Evolutionary conservation across 2,329 filamentous ascomycete genomes (phyloP).

Genomic region (Ophiosphaerella narmari): DNA sequence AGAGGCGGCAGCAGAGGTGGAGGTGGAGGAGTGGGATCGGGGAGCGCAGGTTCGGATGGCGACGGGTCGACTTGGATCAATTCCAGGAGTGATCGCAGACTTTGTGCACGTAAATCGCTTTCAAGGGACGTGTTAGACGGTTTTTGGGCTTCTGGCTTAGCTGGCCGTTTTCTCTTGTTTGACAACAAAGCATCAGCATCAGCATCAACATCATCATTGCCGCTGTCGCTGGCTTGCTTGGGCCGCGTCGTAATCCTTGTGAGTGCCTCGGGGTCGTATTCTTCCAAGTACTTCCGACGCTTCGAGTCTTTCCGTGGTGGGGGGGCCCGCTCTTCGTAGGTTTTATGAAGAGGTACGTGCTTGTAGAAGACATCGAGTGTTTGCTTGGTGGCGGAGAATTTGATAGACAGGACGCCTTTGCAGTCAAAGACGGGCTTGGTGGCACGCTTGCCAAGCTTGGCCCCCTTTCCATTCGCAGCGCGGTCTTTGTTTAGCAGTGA

Average conservation of each 20-base stretch:
- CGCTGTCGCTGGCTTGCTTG: constrained; percentile 22
- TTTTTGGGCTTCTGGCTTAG: constrained; percentile 26
- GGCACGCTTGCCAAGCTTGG: constrained; percentile 43
- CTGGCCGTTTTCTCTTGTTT: constrained; percentile 34
- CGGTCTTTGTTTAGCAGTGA: constrained; percentile 57
- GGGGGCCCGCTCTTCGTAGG: constrained; percentile 51
- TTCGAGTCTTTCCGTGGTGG: constrained; percentile 48
- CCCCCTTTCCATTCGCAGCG: constrained; percentile 51
- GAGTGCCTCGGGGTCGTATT: constrained; percentile 41
- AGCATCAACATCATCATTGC: constrained; percentile 19
- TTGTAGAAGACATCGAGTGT: constrained; percentile 53
- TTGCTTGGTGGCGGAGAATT: constrained; percentile 51
- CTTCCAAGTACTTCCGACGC: constrained; percentile 41
- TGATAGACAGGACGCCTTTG: constrained; percentile 53
- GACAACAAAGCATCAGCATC: constrained; percentile 18
- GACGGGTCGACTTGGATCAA: constrained; percentile 37
- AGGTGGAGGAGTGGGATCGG: constrained; percentile 19
- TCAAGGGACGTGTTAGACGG: constrained; percentile 43
- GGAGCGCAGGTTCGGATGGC: constrained; percentile 13
- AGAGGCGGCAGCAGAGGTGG: constrained; percentile 11
- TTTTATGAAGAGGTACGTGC: constrained; percentile 53
- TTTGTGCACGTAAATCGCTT: constrained; percentile 44
- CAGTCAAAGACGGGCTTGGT: constrained; percentile 56
- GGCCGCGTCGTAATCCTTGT: constrained; percentile 29
- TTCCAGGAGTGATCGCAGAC: constrained; percentile 43